These are phyloP conservation scores for Neofusicoccum umdonicola DNA, from an alignment of 2,329 filamentous ascomycete species.

Conservation along the genomic window DNA sequence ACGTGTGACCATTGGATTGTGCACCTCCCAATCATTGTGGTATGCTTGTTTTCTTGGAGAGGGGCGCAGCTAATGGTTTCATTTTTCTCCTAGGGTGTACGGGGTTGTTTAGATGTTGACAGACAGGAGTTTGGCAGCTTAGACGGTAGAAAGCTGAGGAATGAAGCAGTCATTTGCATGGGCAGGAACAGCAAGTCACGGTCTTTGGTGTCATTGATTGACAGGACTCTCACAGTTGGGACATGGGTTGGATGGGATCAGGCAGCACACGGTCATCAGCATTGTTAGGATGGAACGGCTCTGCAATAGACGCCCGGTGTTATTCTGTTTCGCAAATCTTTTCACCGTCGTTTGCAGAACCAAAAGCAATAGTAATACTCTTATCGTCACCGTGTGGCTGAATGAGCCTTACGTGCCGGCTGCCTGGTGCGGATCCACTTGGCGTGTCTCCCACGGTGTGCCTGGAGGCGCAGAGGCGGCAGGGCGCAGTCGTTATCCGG, in stretches of 20 bases:
- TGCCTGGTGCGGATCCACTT: too few species aligned
- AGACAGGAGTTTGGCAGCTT: not conserved
- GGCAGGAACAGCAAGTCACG: not conserved
- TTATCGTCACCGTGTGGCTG: not conserved
- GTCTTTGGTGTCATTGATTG: not conserved
- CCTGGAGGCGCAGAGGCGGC: not conserved
- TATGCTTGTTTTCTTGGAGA: conserved; percentile 1
- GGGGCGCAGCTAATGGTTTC: conserved; percentile 1
- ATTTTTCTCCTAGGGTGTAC: conserved; percentile 7
- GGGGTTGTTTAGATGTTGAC: conserved; percentile 2
- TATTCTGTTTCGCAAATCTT: too few species aligned
- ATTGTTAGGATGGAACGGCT: too few species aligned
- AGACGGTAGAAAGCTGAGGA: not conserved
- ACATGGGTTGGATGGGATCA: not conserved
- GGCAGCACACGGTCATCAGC: not conserved
- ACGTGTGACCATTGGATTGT: not conserved
- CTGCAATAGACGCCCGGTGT: too few species aligned
- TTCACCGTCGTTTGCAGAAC: too few species aligned
- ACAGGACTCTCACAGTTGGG: not conserved
- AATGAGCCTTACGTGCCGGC: too few species aligned
- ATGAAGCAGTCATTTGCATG: not conserved
- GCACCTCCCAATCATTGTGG: not conserved
- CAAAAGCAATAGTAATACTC: not conserved
- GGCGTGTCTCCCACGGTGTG: too few species aligned
- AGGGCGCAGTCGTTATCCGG: conserved; percentile 9